phyloP scores from a whole-genome alignment of 2,329 filamentous ascomycete genomes.

The Zopfia rhizophila region DNA sequence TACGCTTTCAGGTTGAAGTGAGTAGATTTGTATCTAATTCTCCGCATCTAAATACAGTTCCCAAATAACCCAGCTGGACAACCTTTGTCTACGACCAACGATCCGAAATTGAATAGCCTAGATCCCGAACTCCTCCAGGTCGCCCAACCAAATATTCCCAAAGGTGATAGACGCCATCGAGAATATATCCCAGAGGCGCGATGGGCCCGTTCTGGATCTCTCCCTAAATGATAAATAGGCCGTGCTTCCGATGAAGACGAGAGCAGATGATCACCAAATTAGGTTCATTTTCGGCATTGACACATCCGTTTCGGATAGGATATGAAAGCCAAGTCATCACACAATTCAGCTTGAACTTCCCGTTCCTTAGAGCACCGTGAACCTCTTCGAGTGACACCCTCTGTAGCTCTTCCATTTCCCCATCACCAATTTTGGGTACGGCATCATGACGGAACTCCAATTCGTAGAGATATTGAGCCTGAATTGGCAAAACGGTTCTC shows the following conservation, averaged over 20 bases:
- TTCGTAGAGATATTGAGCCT: slow-evolving; percentile 88
- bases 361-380: slow-evolving; percentile 70
- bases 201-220: too few species aligned
- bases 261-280: slow-evolving; percentile 76
- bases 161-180: too few species aligned
- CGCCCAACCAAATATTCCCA: too few species aligned
- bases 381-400: slow-evolving; percentile 78
- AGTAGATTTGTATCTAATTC: too few species aligned
- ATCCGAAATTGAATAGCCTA: too few species aligned
- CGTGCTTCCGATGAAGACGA: slow-evolving; percentile 70
- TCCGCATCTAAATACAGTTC: too few species aligned
- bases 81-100: too few species aligned
- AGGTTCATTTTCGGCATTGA: slow-evolving; percentile 79
- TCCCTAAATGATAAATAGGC: slow-evolving; percentile 4
- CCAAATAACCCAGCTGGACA: too few species aligned
- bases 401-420: slow-evolving; percentile 83
- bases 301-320: slow-evolving; percentile 80
- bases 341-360: slow-evolving; percentile 89
- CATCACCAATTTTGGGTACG: slow-evolving; percentile 78
- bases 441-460: slow-evolving; percentile 74
- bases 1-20: too few species aligned
- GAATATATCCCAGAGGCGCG: too few species aligned
- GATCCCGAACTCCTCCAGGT: too few species aligned
- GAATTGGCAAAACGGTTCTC: slow-evolving; percentile 65
- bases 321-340: slow-evolving; percentile 84